Percentiles rank a stretch among this genome's conserved stretches.
These are phyloP conservation scores for Fusarium circinatum DNA, from an alignment of 2,329 filamentous ascomycete genomes.

Conservation along the genomic window DNA sequence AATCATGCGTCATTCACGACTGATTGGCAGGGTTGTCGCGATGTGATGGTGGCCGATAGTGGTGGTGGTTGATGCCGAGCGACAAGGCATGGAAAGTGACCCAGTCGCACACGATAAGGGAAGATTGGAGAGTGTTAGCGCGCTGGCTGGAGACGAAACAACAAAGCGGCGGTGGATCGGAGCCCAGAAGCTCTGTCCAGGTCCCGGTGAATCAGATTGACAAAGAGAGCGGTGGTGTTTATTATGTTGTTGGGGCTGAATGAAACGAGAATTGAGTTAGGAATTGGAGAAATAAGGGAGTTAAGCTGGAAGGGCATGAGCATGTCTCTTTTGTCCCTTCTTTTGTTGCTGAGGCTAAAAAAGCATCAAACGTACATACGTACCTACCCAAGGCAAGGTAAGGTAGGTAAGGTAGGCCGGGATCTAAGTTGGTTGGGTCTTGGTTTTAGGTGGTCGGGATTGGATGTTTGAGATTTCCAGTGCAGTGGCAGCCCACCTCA, in stretches of 20 bases:
- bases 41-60: slow-evolving; percentile 28
- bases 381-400: not conserved
- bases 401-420: not conserved
- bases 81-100: slow-evolving; percentile 31
- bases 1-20: slow-evolving; percentile 7
- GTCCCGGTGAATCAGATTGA: slow-evolving; percentile 18
- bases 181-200: slow-evolving; percentile 37
- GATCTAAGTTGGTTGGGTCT: not conserved
- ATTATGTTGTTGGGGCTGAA: not conserved
- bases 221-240: slow-evolving; percentile 10
- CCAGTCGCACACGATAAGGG: slow-evolving; percentile 28
- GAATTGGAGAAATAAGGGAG: not conserved
- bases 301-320: not conserved
- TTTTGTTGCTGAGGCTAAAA: not conserved
- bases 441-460: not conserved
- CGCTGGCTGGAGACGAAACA: slow-evolving; percentile 16
- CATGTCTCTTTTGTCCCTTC: not conserved
- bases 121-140: slow-evolving; percentile 24
- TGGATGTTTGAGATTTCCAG: not conserved
- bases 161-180: slow-evolving; percentile 38
- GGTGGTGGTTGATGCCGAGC: slow-evolving; percentile 26
- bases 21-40: slow-evolving; percentile 29
- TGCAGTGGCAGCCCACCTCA: not conserved
- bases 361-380: not conserved
- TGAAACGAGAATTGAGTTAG: not conserved